Conservation (phyloP, 108 stramenopile genomes). For the Cyclostephanos invisitatus region DNA sequence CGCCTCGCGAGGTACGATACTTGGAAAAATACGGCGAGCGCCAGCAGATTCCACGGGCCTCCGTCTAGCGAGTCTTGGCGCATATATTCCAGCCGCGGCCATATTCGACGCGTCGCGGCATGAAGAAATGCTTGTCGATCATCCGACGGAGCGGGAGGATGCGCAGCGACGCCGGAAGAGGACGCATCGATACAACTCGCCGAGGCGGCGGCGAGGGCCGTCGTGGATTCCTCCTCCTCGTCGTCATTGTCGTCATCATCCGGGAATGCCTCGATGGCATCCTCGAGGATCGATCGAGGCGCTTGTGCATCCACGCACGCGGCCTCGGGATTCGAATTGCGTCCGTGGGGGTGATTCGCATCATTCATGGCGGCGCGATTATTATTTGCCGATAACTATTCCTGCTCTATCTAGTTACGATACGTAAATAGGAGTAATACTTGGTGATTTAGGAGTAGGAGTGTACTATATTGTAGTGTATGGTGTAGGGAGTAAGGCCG, state of each 20-base stretch:
- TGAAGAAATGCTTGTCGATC: too few species aligned
- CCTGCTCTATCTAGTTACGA: too few species aligned
- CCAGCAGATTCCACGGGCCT: background rate
- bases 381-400: too few species aligned
- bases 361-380: too few species aligned
- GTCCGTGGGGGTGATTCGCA: background rate
- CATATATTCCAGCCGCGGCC: background rate
- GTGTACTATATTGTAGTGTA: too few species aligned
- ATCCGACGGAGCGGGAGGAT: too few species aligned
- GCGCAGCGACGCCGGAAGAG: too few species aligned
- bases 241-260: too few species aligned
- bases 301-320: background rate
- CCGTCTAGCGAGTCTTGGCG: background rate
- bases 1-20: background rate
- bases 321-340: too few species aligned
- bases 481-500: too few species aligned
- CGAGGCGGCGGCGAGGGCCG: background rate
- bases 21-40: conserved; percentile 1
- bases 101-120: background rate
- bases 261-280: background rate
- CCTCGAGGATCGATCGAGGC: background rate
- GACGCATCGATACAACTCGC: background rate
- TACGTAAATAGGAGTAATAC: too few species aligned
- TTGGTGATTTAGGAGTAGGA: too few species aligned
- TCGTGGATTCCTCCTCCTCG: background rate